phyloP scores from a whole-genome alignment of 768 basidiomycete genomes.

The Tremella mesenterica region DNA sequence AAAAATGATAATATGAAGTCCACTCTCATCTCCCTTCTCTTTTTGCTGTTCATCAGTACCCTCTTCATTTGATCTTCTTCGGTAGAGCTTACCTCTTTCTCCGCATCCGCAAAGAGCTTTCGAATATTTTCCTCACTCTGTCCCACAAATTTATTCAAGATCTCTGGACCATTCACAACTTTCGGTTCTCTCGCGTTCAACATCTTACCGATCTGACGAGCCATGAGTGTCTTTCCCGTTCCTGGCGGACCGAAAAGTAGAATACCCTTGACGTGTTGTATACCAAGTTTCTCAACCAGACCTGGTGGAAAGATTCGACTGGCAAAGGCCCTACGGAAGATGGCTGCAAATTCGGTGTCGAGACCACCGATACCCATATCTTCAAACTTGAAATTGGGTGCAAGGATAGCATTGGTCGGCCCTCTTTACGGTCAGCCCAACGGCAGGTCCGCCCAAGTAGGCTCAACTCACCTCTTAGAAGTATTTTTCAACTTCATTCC shows the following conservation, averaged over 20 bases:
- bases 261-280: conserved; percentile 98
- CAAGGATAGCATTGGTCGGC: conserved; percentile 86
- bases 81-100: conserved; percentile 90
- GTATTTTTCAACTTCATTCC: conserved; percentile 84
- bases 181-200: conserved; percentile 96
- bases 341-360: conserved; percentile 86
- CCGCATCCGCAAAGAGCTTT: conserved; percentile 95
- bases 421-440: conserved; percentile 50
- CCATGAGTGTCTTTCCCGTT: conserved; percentile 96
- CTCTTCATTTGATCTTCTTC: too few species aligned
- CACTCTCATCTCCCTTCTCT: conserved; percentile 92
- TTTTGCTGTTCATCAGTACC: conserved; percentile 60
- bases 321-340: conserved; percentile 97
- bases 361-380: conserved; percentile 99
- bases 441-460: too few species aligned
- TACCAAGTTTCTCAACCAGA: conserved; percentile 92
- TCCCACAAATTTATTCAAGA: conserved; percentile 94
- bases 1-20: conserved; percentile 97
- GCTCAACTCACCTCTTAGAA: conserved; percentile 64
- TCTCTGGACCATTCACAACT: conserved; percentile 95
- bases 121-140: conserved; percentile 95
- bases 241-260: conserved; percentile 93
- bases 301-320: conserved; percentile 97
- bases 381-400: conserved; percentile 98
- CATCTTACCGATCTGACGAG: conserved; percentile 98